These are phyloP conservation scores for Candida silvicultrix DNA, from an alignment of 805 yeast genomes.

Conservation along the genomic window DNA sequence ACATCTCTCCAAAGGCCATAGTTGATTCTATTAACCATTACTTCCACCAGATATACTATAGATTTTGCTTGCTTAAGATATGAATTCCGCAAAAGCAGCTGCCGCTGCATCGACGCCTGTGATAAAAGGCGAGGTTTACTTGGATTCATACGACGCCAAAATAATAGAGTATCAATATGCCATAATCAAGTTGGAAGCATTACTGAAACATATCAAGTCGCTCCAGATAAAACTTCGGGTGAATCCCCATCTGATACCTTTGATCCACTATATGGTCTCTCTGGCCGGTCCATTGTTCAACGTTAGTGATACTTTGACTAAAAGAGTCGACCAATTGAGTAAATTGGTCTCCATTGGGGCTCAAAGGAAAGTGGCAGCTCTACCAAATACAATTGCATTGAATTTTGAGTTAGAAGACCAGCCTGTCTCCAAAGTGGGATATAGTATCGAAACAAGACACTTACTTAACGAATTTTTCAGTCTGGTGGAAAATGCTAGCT, in stretches of 20 bases:
- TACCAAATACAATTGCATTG: conserved; percentile 12
- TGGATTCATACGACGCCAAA: conserved; percentile 49
- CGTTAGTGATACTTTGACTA: conserved; percentile 5
- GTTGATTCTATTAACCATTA: no score
- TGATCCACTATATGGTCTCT: conserved; percentile 7
- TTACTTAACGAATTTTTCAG: conserved; percentile 7
- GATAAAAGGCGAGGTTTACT: conserved; percentile 24
- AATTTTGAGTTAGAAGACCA: conserved; percentile 17
- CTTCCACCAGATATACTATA: conserved; percentile 4
- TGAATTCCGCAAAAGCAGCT: conserved; percentile 24
- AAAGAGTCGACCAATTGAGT: not conserved
- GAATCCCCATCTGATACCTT: conserved; percentile 5
- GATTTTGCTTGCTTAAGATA: not conserved
- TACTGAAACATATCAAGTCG: conserved; percentile 28
- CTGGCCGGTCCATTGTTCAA: conserved; percentile 12
- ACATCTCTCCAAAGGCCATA: no score
- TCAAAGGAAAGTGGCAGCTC: conserved; percentile 15
- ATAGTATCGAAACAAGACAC: conserved; percentile 3
- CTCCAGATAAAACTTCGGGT: conserved; percentile 9
- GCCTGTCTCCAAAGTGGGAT: conserved; percentile 3
- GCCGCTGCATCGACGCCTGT: conserved; percentile 28
- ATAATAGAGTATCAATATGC: conserved; percentile 55
- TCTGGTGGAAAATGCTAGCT: conserved; percentile 22
- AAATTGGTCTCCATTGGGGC: conserved; percentile 1
- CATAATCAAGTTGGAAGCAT: conserved; percentile 36